Percentiles rank a stretch among this genome's conserved stretches.
Conservation (phyloP, 441 rosid species). For the Francoa sonchifolia region DNA sequence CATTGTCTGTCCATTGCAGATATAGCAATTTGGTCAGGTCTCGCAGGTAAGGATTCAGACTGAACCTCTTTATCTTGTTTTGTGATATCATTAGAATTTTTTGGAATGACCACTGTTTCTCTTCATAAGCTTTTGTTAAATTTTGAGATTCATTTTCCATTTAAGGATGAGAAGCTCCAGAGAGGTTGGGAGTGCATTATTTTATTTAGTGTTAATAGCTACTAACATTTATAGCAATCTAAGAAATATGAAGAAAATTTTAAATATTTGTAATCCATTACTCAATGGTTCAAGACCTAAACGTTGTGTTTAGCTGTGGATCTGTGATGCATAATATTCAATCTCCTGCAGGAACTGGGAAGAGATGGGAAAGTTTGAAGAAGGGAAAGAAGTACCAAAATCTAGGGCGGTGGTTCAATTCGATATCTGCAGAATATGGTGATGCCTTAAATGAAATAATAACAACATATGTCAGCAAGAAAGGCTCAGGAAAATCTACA, state of each 20-base stretch:
- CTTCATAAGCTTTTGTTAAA: background rate
- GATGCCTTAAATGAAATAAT: slow-evolving; percentile 38
- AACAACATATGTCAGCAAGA: slow-evolving; percentile 40
- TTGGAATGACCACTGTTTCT: background rate
- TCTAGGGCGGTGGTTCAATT: slow-evolving; percentile 73
- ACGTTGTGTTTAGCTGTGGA: background rate
- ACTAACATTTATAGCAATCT: no score
- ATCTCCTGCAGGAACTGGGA: slow-evolving; percentile 45
- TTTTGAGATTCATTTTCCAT: no score
- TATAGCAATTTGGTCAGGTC: slow-evolving; percentile 76
- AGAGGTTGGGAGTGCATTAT: no score
- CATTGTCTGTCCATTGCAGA: slow-evolving; percentile 65
- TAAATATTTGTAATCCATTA: background rate
- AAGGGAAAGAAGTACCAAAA: slow-evolving; percentile 76
- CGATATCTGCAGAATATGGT: slow-evolving; percentile 41
- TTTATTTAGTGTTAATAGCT: no score
- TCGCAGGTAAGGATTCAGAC: slow-evolving; percentile 40
- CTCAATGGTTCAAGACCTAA: background rate
- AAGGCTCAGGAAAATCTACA: slow-evolving; percentile 38
- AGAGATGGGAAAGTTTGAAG: slow-evolving; percentile 85
- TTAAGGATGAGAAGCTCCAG: no score
- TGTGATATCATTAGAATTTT: no score
- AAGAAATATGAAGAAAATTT: no score
- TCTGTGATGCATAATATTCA: background rate
- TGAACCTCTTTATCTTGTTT: background rate